phyloP scores from a whole-genome alignment of 208 protist species.

The Crithidia expoeki region DNA sequence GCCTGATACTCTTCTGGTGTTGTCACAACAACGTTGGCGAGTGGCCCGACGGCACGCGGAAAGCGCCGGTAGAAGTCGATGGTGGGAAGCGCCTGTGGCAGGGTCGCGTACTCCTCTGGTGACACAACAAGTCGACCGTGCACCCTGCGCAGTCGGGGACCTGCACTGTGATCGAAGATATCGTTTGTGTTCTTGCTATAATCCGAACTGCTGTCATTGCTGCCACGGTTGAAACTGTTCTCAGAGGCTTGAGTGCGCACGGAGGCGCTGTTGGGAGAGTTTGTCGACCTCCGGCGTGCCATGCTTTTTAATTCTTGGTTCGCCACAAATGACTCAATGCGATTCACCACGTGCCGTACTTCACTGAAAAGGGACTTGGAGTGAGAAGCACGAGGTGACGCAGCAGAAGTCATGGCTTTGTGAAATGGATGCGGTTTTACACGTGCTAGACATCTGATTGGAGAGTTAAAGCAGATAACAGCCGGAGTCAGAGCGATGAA shows the following conservation, averaged over 20 bases:
- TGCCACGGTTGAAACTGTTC: neutral
- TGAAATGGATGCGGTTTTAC: too few species aligned
- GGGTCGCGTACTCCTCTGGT: neutral
- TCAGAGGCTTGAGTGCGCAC: neutral
- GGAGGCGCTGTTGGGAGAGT: neutral
- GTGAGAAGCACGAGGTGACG: neutral
- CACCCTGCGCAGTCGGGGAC: neutral
- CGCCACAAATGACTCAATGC: neutral
- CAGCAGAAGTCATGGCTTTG: neutral
- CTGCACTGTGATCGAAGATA: neutral
- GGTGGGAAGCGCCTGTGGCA: neutral
- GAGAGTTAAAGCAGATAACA: too few species aligned
- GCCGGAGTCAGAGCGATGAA: too few species aligned
- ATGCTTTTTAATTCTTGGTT: neutral
- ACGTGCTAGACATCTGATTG: too few species aligned
- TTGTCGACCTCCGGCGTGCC: neutral
- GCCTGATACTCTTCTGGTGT: neutral
- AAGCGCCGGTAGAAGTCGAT: constrained; percentile 9
- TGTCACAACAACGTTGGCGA: constrained; percentile 7
- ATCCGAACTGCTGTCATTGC: neutral
- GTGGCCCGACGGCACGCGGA: constrained; percentile 6
- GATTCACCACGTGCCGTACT: neutral
- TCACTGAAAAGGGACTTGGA: neutral
- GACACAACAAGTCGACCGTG: neutral
- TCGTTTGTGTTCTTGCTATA: neutral